A percentile compares a stretch with the other conserved stretches of the same genome.
These are phyloP conservation scores for Venturia oleaginea DNA, from an alignment of 2,329 filamentous ascomycete genomes.

Conservation along the genomic window DNA sequence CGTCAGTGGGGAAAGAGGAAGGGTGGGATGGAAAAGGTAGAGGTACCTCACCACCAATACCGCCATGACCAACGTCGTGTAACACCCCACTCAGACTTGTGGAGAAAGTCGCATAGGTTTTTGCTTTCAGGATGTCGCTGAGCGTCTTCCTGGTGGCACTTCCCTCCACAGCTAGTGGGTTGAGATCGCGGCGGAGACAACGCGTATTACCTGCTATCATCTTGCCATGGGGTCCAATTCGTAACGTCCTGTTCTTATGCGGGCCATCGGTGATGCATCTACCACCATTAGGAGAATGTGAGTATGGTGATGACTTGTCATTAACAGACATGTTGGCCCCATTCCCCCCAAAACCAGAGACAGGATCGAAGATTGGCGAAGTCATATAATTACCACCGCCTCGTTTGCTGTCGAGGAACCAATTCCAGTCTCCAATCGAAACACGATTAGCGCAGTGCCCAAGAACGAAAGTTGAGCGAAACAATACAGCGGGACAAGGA, in stretches of 20 bases:
- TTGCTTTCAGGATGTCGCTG: background rate
- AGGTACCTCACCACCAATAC: constrained; percentile 5
- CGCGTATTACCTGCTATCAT: constrained; percentile 6
- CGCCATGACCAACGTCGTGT: background rate
- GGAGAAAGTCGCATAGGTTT: background rate
- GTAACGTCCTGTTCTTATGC: background rate
- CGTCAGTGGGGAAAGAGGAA: background rate
- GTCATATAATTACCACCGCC: constrained; percentile 16
- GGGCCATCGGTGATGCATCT: constrained; percentile 8
- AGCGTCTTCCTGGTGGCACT: background rate
- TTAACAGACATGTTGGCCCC: constrained; percentile 16
- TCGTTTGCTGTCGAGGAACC: constrained; percentile 16
- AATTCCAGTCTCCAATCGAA: constrained; percentile 17
- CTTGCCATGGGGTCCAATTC: background rate
- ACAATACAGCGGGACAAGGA: too few species aligned
- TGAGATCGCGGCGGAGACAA: background rate
- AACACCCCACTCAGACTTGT: background rate
- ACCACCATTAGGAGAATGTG: constrained; percentile 17
- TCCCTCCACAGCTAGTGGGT: background rate
- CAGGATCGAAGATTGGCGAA: constrained; percentile 26
- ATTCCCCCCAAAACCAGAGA: constrained; percentile 27
- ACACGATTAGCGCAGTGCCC: too few species aligned
- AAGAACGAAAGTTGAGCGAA: too few species aligned
- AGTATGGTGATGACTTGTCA: constrained; percentile 5
- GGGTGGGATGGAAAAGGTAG: background rate